Percentiles rank a stretch among this genome's conserved stretches.
Conservation (phyloP, 2,329 filamentous ascomycete species). For the Aspergillus oerlinghausenensis region DNA sequence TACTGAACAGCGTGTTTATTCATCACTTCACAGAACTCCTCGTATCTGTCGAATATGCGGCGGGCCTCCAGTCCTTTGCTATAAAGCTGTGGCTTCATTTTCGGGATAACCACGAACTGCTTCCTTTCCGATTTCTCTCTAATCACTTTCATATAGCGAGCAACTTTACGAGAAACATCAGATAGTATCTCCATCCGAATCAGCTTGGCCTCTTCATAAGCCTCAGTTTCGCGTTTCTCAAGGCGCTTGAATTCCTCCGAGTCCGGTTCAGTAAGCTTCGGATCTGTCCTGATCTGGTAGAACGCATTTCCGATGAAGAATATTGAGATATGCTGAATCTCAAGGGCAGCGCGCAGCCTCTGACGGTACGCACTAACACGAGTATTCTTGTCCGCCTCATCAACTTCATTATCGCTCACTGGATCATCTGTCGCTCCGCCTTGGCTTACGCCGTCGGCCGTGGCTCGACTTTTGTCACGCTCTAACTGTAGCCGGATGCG, state of each 20-base stretch:
- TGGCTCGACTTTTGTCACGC: conserved; percentile 21
- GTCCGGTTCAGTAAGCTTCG: conserved; percentile 58
- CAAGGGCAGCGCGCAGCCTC: conserved; percentile 66
- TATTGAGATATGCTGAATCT: conserved; percentile 72
- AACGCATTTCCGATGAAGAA: conserved; percentile 83
- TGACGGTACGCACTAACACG: conserved; percentile 58
- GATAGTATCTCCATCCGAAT: conserved; percentile 74
- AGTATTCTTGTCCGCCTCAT: conserved; percentile 37
- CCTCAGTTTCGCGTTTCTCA: conserved; percentile 65
- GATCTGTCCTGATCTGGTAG: conserved; percentile 75
- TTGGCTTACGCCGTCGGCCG: conserved; percentile 16
- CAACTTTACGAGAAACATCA: conserved; percentile 55
- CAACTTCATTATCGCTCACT: conserved; percentile 33
- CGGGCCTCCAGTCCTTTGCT: conserved; percentile 69
- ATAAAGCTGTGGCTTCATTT: conserved; percentile 50
- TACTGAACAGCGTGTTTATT: conserved; percentile 69
- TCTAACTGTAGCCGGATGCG: conserved; percentile 58
- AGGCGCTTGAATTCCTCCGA: conserved; percentile 63
- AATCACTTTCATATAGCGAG: conserved; percentile 61
- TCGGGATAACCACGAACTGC: conserved; percentile 59
- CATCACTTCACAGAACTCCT: conserved; percentile 60
- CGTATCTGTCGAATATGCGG: conserved; percentile 61
- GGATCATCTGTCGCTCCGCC: conserved; percentile 12
- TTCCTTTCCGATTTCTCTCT: conserved; percentile 49
- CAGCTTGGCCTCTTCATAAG: conserved; percentile 72